A percentile compares a stretch with the other conserved stretches of the same genome.
These are phyloP conservation scores for Cetradonia linearis DNA, from an alignment of 495 filamentous ascomycete species.

Conservation along the genomic window DNA sequence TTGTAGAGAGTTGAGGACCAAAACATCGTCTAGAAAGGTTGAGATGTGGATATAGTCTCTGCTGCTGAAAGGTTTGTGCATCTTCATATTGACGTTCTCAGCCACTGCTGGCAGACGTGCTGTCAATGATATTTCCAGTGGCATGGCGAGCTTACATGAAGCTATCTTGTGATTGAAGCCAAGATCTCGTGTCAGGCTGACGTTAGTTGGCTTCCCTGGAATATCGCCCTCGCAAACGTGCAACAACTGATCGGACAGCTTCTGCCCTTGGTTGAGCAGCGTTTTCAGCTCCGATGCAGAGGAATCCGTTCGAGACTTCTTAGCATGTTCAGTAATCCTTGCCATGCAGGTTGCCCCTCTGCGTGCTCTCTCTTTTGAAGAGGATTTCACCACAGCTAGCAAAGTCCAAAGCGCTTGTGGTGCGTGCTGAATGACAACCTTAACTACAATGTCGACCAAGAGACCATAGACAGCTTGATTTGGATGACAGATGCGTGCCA, in stretches of 20 bases:
- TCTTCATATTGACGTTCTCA: slow-evolving; percentile 53
- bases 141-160: slow-evolving; percentile 76
- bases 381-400: slow-evolving; percentile 63
- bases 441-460: slow-evolving; percentile 67
- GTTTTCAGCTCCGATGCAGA: slow-evolving; percentile 46
- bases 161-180: slow-evolving; percentile 74
- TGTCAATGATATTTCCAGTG: slow-evolving; percentile 73
- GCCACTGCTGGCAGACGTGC: slow-evolving; percentile 69
- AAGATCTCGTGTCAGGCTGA: slow-evolving; percentile 64
- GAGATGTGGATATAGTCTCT: slow-evolving; percentile 50
- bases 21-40: slow-evolving; percentile 70
- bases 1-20: slow-evolving; percentile 84
- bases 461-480: slow-evolving; percentile 63
- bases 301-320: slow-evolving; percentile 36
- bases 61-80: slow-evolving; percentile 70
- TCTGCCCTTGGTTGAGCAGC: slow-evolving; percentile 68
- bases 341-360: slow-evolving; percentile 39
- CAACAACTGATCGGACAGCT: slow-evolving; percentile 74
- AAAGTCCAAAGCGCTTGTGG: slow-evolving; percentile 91
- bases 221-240: slow-evolving; percentile 64
- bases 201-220: slow-evolving; percentile 56
- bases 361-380: slow-evolving; percentile 40
- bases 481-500: slow-evolving; percentile 82
- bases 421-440: slow-evolving; percentile 68
- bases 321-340: slow-evolving; percentile 35